Evolutionary conservation across 2,329 filamentous ascomycete species (phyloP).

Genomic region (Aspergillus quadricinctus): DNA sequence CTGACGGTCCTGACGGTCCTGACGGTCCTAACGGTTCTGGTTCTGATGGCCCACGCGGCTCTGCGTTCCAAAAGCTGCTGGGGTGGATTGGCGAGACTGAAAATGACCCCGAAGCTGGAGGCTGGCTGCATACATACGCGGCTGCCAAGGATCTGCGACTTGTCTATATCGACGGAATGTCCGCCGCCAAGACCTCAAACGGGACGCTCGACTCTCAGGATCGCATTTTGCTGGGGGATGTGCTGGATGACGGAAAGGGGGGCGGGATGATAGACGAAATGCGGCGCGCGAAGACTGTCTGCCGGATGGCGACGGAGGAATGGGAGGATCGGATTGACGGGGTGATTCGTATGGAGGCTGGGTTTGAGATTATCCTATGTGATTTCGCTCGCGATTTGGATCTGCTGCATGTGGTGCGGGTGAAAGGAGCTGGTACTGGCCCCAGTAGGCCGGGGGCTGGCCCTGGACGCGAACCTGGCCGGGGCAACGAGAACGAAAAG

Average conservation of each 20-base stretch:
- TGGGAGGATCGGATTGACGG: conserved; percentile 56
- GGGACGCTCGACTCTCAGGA: conserved; percentile 69
- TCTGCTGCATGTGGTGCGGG: conserved; percentile 30
- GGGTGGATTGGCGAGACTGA: background rate
- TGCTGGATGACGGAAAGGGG: conserved; percentile 6
- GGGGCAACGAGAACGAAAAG: background rate
- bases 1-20: background rate
- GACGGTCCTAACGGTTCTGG: background rate
- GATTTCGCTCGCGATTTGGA: conserved; percentile 50
- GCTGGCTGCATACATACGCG: conserved; percentile 64
- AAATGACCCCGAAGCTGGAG: conserved; percentile 23
- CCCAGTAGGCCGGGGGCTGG: background rate
- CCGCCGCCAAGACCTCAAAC: conserved; percentile 59
- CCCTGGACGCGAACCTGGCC: background rate
- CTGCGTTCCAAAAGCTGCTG: background rate
- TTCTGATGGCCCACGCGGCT: background rate
- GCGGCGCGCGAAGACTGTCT: conserved; percentile 53
- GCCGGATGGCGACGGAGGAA: conserved; percentile 47
- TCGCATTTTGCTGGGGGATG: conserved; percentile 50
- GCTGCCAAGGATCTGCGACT: conserved; percentile 55
- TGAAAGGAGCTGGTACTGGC: conserved; percentile 1
- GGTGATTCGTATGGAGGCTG: conserved; percentile 63
- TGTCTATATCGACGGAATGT: conserved; percentile 67
- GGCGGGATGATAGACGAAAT: conserved; percentile 36
- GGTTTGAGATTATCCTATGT: conserved; percentile 68